phyloP scores from a whole-genome alignment of 1,139 yeast genomes.

The Kodamaea fungicola region DNA sequence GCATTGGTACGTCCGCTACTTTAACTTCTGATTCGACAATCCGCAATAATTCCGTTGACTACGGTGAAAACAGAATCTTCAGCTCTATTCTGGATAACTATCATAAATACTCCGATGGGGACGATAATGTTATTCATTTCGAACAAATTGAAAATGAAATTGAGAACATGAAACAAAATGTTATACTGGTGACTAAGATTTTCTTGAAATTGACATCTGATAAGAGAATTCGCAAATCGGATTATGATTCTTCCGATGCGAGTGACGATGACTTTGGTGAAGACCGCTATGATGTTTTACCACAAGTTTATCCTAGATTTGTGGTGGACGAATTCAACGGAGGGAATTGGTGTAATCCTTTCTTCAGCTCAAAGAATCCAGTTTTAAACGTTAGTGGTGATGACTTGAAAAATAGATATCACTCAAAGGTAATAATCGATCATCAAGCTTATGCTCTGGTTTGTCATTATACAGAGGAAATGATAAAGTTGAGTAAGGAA shows the following conservation, averaged over 20 bases:
- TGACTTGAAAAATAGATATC: slow-evolving; percentile 40
- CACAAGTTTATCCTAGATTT: slow-evolving; percentile 68
- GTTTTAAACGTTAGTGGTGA: slow-evolving; percentile 45
- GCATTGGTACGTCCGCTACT: neutral
- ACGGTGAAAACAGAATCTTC: neutral
- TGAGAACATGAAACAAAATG: slow-evolving; percentile 28
- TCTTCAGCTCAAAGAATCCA: slow-evolving; percentile 42
- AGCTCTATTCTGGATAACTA: slow-evolving; percentile 4
- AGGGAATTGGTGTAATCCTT: slow-evolving; percentile 72
- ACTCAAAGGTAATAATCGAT: slow-evolving; percentile 49
- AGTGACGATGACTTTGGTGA: slow-evolving; percentile 33
- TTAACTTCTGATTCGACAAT: slow-evolving; percentile 3
- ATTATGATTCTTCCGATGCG: slow-evolving; percentile 41
- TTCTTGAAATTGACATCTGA: slow-evolving; percentile 31
- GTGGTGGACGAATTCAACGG: slow-evolving; percentile 63
- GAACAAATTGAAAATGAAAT: slow-evolving; percentile 39
- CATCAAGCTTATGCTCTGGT: slow-evolving; percentile 43
- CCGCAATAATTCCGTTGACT: neutral
- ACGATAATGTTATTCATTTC: slow-evolving; percentile 22
- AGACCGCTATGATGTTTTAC: slow-evolving; percentile 42
- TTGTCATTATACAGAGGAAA: slow-evolving; percentile 32
- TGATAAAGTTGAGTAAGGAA: slow-evolving; percentile 37
- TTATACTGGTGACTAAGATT: slow-evolving; percentile 25
- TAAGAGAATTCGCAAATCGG: slow-evolving; percentile 30
- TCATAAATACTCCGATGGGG: slow-evolving; percentile 1